phyloP scores from a whole-genome alignment of 495 filamentous ascomycete species.

The Xylaria grammica region DNA sequence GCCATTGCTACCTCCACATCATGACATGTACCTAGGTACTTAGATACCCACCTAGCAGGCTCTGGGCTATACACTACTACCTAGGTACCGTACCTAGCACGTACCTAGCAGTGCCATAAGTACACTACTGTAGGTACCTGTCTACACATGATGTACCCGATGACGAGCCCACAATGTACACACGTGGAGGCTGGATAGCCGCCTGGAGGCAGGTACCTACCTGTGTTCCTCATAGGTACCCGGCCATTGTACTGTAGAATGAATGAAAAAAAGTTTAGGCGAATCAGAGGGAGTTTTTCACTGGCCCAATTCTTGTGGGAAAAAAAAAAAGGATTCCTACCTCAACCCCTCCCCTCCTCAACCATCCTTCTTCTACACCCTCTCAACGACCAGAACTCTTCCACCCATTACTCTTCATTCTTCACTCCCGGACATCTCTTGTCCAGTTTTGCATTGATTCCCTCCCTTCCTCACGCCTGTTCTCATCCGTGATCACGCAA shows the following conservation, averaged over 20 bases:
- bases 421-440: constrained; percentile 24
- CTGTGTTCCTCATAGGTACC: too few relatives aligned
- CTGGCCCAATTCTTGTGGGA: constrained; percentile 21
- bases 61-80: too few relatives aligned
- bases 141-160: too few relatives aligned
- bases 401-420: constrained; percentile 22
- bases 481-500: constrained; percentile 21
- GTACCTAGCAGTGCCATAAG: too few relatives aligned
- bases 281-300: constrained; percentile 14
- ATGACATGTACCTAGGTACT: too few relatives aligned
- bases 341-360: constrained; percentile 16
- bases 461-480: constrained; percentile 26
- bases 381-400: constrained; percentile 35
- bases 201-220: constrained; percentile 16
- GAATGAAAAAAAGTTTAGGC: constrained; percentile 13
- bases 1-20: too few relatives aligned
- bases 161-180: too few relatives aligned
- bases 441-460: constrained; percentile 17
- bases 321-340: constrained; percentile 26
- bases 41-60: too few relatives aligned
- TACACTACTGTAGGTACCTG: not conserved
- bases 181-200: too few relatives aligned
- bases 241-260: too few relatives aligned
- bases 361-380: constrained; percentile 30
- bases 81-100: not conserved